Percentiles rank a stretch among this genome's conserved stretches.
phyloP scores from a whole-genome alignment of 176 grass and related monocot species.

The Zoysia pacifica region DNA sequence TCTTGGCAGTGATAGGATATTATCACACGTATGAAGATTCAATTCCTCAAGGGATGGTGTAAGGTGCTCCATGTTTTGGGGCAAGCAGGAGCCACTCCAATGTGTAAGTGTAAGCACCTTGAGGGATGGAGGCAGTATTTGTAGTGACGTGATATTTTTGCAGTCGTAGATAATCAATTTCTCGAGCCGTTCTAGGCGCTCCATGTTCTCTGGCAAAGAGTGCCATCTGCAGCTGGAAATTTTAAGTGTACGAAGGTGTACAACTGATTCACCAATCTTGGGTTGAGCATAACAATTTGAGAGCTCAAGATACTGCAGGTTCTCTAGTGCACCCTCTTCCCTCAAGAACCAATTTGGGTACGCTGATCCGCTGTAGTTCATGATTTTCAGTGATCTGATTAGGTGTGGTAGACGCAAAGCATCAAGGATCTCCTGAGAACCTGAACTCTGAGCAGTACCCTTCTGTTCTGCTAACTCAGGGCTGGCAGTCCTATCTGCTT shows the following conservation, averaged over 20 bases:
- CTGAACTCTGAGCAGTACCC: not conserved
- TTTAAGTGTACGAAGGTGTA: not conserved
- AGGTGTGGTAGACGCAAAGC: not conserved
- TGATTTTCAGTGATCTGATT: not conserved
- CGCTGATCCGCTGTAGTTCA: not conserved
- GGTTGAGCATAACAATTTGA: not conserved
- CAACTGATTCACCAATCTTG: not conserved
- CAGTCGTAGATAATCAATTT: not conserved
- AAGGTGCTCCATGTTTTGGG: not conserved
- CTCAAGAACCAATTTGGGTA: conserved; percentile 14
- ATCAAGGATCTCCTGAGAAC: conserved; percentile 11
- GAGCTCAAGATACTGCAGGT: not conserved
- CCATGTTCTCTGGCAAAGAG: conserved; percentile 9
- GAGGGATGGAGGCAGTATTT: not conserved
- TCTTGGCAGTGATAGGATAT: not conserved
- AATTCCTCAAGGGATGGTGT: not conserved
- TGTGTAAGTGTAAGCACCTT: not conserved
- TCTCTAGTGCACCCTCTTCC: not conserved
- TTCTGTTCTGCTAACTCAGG: not conserved
- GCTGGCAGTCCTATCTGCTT: not conserved
- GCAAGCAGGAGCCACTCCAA: not conserved
- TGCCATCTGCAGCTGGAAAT: not conserved
- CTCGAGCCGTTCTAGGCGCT: not conserved
- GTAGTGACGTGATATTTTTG: not conserved
- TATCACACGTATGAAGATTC: not conserved